Conservation (phyloP, 1,139 yeast genomes). For the Kodamaea derodonti region DNA sequence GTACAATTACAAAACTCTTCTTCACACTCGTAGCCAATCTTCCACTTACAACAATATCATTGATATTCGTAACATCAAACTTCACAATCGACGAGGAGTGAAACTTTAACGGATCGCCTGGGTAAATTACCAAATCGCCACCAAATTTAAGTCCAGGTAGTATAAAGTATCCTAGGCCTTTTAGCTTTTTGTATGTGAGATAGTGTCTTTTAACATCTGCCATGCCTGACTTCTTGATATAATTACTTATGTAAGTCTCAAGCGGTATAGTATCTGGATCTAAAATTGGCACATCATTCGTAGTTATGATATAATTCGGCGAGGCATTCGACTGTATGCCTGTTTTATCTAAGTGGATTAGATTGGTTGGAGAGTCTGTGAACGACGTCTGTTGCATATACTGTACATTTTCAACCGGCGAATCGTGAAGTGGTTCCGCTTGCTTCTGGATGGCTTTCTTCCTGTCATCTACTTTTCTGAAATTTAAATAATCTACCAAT, state of each 20-base stretch:
- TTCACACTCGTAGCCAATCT: slow-evolving; percentile 90
- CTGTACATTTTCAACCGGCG: background rate
- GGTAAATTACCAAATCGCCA: slow-evolving; percentile 83
- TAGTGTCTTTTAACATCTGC: slow-evolving; percentile 7
- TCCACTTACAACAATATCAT: slow-evolving; percentile 74
- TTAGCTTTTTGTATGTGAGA: slow-evolving; percentile 31
- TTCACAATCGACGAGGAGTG: slow-evolving; percentile 84
- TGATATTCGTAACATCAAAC: slow-evolving; percentile 46
- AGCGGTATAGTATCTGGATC: background rate
- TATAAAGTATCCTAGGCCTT: slow-evolving; percentile 47
- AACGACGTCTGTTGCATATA: background rate
- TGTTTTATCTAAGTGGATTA: background rate
- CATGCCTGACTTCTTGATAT: background rate
- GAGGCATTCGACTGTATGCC: background rate
- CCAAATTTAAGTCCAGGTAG: slow-evolving; percentile 92
- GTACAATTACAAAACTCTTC: slow-evolving; percentile 74
- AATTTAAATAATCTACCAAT: slow-evolving; percentile 28
- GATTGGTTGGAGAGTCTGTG: too few species aligned
- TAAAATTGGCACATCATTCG: slow-evolving; percentile 1
- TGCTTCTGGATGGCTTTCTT: background rate
- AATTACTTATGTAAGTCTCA: background rate
- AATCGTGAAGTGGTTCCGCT: background rate
- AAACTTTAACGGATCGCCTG: slow-evolving; percentile 88
- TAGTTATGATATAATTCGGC: slow-evolving; percentile 6
- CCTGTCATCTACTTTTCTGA: slow-evolving; percentile 5